phyloP scores from a whole-genome alignment of 2,329 filamentous ascomycete genomes.

The Fusarium marasasianum region DNA sequence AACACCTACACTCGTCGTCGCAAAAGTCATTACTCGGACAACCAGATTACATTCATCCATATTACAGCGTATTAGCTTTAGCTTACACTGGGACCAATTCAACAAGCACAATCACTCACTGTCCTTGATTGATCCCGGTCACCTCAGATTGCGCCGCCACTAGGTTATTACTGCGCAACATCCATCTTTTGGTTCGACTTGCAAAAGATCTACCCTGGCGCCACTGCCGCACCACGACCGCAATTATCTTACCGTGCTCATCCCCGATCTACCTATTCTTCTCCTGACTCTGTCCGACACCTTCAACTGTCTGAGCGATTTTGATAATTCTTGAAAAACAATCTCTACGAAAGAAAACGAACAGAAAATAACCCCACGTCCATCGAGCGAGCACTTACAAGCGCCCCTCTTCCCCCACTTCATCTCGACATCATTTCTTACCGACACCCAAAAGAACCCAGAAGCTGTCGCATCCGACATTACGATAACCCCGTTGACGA shows the following conservation, averaged over 20 bases:
- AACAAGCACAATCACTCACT: background rate
- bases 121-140: conserved; percentile 20
- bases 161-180: conserved; percentile 23
- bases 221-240: conserved; percentile 26
- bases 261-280: background rate
- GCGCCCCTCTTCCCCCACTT: conserved; percentile 34
- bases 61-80: conserved; percentile 14
- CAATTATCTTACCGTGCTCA: conserved; percentile 8
- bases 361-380: background rate
- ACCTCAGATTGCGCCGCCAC: conserved; percentile 29
- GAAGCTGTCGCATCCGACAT: conserved; percentile 21
- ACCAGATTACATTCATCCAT: conserved; percentile 13
- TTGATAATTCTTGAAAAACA: background rate
- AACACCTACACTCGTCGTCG: background rate
- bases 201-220: conserved; percentile 30
- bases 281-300: background rate
- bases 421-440: conserved; percentile 17
- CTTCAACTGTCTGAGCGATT: background rate
- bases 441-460: conserved; percentile 10
- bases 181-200: conserved; percentile 35
- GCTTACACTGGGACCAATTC: conserved; percentile 20
- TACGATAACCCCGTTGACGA: conserved; percentile 14
- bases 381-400: conserved; percentile 36
- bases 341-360: background rate
- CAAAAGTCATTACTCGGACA: conserved; percentile 26